Conservation (phyloP, 2,329 filamentous ascomycete genomes). For the Macrophomina tecta region DNA sequence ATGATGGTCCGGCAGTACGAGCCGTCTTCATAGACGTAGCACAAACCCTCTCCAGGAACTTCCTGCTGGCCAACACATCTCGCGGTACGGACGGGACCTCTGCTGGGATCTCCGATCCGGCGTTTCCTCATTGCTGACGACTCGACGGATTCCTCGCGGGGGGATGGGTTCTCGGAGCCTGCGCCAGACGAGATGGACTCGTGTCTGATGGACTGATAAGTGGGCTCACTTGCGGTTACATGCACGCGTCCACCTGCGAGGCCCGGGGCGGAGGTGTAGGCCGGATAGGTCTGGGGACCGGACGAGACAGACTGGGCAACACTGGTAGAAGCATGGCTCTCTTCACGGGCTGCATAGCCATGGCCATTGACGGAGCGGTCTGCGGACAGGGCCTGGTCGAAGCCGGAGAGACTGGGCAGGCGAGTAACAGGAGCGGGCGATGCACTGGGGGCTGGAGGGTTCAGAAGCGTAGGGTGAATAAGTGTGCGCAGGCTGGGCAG, state of each 20-base stretch:
- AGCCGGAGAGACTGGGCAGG: constrained; percentile 33
- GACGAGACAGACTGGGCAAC: constrained; percentile 35
- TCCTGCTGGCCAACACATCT: constrained; percentile 54
- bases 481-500: constrained; percentile 47
- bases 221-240: constrained; percentile 34
- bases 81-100: constrained; percentile 41
- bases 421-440: constrained; percentile 19
- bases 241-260: constrained; percentile 33
- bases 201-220: constrained; percentile 34
- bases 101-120: constrained; percentile 42
- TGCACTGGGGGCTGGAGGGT: constrained; percentile 39
- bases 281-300: constrained; percentile 38
- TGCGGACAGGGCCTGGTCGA: constrained; percentile 34
- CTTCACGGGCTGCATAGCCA: constrained; percentile 44
- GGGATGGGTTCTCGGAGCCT: constrained; percentile 35
- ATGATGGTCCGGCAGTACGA: constrained; percentile 82
- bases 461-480: constrained; percentile 44
- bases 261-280: constrained; percentile 20
- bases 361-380: constrained; percentile 39
- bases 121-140: constrained; percentile 37
- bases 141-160: constrained; percentile 41
- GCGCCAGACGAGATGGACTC: constrained; percentile 36
- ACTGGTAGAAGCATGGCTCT: constrained; percentile 42
- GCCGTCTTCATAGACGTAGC: constrained; percentile 86
- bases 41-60: constrained; percentile 78